Conservation (phyloP, 1,284 basidiomycete genomes). For the Ceratorhiza oryzae-sativae region DNA sequence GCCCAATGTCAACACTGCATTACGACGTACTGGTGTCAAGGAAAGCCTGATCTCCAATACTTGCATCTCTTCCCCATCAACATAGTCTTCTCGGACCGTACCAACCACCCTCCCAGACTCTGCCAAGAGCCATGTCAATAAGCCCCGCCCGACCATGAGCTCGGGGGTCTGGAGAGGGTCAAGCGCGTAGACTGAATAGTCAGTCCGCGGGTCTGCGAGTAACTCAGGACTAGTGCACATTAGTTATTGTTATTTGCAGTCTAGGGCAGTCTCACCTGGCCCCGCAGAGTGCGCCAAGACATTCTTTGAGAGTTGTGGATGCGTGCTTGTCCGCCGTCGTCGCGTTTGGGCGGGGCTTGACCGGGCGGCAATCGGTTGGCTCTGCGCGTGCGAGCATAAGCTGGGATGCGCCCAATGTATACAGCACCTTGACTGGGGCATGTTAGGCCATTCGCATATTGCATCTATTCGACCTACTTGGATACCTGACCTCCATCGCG, state of each 20-base stretch:
- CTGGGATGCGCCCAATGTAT: constrained; percentile 15
- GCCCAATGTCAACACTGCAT: neutral
- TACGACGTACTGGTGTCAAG: constrained; percentile 17
- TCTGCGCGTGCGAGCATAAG: constrained; percentile 26
- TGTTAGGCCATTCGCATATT: neutral
- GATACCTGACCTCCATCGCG: constrained; percentile 22
- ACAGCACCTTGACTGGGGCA: constrained; percentile 20
- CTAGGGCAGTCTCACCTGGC: neutral
- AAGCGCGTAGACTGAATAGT: constrained; percentile 25
- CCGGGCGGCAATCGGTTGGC: constrained; percentile 3
- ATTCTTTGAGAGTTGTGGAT: constrained; percentile 7
- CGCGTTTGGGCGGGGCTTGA: constrained; percentile 21
- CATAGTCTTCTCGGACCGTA: constrained; percentile 12
- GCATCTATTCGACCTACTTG: neutral
- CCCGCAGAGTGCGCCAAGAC: constrained; percentile 10
- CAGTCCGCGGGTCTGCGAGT: constrained; percentile 13
- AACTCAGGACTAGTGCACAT: constrained; percentile 11
- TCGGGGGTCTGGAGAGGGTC: constrained; percentile 22
- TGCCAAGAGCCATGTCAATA: constrained; percentile 10
- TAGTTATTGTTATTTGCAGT: neutral
- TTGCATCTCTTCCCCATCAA: constrained; percentile 23
- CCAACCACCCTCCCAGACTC: constrained; percentile 22
- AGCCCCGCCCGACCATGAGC: constrained; percentile 12
- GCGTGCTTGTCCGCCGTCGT: neutral
- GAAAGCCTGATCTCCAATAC: constrained; percentile 23